These are phyloP conservation scores for Galeopsis tetrahit DNA, from an alignment of 257 asterid genomes.

Conservation along the genomic window DNA sequence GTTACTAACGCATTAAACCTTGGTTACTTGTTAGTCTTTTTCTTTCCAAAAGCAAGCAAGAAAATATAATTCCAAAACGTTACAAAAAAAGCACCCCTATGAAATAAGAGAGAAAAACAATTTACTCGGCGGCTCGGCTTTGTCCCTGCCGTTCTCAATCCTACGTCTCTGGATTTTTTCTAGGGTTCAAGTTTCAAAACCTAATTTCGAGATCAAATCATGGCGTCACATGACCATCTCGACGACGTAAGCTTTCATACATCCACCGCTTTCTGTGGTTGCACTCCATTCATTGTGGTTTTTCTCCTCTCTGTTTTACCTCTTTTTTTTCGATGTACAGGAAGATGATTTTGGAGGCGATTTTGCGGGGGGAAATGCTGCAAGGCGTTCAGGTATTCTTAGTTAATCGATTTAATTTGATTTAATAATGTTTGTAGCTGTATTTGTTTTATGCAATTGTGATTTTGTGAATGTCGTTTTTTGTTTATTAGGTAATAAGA, in stretches of 20 bases:
- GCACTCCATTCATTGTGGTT: neutral
- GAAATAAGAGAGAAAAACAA: neutral
- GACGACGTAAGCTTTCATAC: slow-evolving; percentile 58
- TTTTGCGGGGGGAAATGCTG: slow-evolving; percentile 48
- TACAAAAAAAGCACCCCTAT: neutral
- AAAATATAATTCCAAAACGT: neutral
- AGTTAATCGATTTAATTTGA: slow-evolving; percentile 9
- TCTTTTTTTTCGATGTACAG: slow-evolving; percentile 34
- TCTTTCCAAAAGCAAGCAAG: too few relatives aligned
- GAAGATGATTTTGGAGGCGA: slow-evolving; percentile 93
- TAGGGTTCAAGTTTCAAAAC: slow-evolving; percentile 45
- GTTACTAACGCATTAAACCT: too few relatives aligned
- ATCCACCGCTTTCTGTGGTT: neutral
- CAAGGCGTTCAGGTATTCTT: slow-evolving; percentile 62
- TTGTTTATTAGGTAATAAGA: slow-evolving; percentile 59
- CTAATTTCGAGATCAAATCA: slow-evolving; percentile 35
- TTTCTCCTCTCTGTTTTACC: neutral
- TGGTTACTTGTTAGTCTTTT: too few relatives aligned
- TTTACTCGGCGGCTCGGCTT: neutral
- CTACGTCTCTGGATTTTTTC: slow-evolving; percentile 27
- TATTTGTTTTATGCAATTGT: slow-evolving; percentile 13
- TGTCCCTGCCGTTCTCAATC: slow-evolving; percentile 18
- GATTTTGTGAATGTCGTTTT: slow-evolving; percentile 29
- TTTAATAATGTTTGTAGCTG: neutral
- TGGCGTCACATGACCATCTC: slow-evolving; percentile 64